Evolutionary conservation across 2,329 filamentous ascomycete genomes (phyloP).

Genomic region (Fulvia fulva): DNA sequence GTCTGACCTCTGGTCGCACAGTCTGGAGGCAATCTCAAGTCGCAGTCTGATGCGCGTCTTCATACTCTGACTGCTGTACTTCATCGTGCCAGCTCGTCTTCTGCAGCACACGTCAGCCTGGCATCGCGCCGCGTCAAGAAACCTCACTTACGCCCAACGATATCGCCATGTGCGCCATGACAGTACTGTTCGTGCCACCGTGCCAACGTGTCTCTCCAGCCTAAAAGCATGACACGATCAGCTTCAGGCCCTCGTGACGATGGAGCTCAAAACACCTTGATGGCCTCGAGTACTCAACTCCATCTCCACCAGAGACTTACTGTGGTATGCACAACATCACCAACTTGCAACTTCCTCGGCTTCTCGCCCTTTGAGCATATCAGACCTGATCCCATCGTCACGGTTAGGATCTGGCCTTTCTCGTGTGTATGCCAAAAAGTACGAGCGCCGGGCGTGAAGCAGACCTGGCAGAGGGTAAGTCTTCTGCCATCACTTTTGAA

Average conservation of each 20-base stretch:
- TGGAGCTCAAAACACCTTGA: too few species aligned
- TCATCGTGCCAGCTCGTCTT: conserved; percentile 38
- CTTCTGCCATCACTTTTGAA: not conserved
- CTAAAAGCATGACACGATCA: too few species aligned
- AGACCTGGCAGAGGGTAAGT: conserved; percentile 29
- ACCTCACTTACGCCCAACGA: conserved; percentile 31
- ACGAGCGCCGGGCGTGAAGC: conserved; percentile 42
- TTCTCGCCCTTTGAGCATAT: conserved; percentile 41
- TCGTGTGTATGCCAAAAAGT: conserved; percentile 47
- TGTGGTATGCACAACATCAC: conserved; percentile 41
- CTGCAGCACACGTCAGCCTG: conserved; percentile 3
- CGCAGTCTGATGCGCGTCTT: conserved; percentile 24
- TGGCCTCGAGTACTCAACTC: too few species aligned
- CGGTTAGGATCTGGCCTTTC: conserved; percentile 42
- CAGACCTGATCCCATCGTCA: conserved; percentile 40
- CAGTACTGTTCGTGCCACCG: conserved; percentile 39
- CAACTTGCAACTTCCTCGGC: conserved; percentile 36
- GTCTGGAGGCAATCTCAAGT: not conserved
- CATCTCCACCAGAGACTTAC: too few species aligned
- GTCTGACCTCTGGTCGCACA: too few species aligned
- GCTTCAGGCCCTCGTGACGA: too few species aligned
- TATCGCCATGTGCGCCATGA: conserved; percentile 41
- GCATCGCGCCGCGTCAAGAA: not conserved
- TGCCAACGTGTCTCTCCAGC: conserved; percentile 46
- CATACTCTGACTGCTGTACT: conserved; percentile 39